A percentile compares a stretch with the other conserved stretches of the same genome.
phyloP scores from a whole-genome alignment of 2,329 filamentous ascomycete species.

The Pestalotiopsis sp. region DNA sequence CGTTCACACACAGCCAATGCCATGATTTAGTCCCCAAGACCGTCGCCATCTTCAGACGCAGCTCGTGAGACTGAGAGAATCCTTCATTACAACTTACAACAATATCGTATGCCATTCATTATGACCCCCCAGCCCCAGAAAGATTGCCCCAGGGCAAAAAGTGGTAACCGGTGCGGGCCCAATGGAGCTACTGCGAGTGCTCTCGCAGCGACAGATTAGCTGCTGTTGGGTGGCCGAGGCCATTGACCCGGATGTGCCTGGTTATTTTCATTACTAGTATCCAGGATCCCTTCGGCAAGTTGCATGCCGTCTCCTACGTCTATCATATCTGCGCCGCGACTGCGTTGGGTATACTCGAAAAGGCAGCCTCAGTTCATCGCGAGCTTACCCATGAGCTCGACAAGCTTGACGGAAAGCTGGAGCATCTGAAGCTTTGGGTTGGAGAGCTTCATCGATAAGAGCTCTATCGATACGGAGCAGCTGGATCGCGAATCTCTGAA shows the following conservation, averaged over 20 bases:
- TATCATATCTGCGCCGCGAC: neutral
- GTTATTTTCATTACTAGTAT: neutral
- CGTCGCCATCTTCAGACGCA: too few species aligned
- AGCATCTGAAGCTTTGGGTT: neutral
- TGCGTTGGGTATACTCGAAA: neutral
- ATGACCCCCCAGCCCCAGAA: neutral
- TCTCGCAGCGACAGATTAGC: neutral
- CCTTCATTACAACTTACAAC: too few species aligned
- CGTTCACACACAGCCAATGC: neutral
- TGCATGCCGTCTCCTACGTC: neutral
- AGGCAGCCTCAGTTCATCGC: neutral
- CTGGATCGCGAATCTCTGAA: slow-evolving; percentile 22
- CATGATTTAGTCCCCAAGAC: too few species aligned
- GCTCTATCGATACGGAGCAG: slow-evolving; percentile 10
- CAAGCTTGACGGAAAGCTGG: neutral
- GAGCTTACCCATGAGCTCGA: neutral
- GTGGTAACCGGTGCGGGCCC: neutral
- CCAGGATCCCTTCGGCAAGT: neutral
- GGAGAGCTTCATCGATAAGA: slow-evolving; percentile 12
- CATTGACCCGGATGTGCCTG: neutral
- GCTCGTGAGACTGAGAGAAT: too few species aligned
- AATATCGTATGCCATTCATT: too few species aligned
- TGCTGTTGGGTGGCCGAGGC: neutral
- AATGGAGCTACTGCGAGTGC: slow-evolving; percentile 7
- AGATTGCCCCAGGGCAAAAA: neutral